phyloP scores from a whole-genome alignment of 768 basidiomycete species.

The Udeniomyces megalosporus region DNA sequence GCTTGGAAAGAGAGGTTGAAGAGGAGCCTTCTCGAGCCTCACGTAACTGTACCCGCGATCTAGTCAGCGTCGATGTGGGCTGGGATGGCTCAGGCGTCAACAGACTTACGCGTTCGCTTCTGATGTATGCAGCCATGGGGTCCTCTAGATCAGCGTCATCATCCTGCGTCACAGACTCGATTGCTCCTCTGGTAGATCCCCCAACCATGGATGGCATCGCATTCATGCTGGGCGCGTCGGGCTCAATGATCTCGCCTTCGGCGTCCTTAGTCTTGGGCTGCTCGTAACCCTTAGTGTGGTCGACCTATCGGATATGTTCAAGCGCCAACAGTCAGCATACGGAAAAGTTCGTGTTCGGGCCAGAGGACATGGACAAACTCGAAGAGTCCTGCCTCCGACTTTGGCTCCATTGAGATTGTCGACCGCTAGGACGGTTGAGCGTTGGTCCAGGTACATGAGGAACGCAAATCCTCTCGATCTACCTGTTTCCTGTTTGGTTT shows the following conservation, averaged over 20 bases:
- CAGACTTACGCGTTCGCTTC: conserved; percentile 37
- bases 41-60: conserved; percentile 40
- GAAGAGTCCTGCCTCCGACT: conserved; percentile 66
- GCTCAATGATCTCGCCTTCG: conserved; percentile 66
- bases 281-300: conserved; percentile 57
- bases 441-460: conserved; percentile 97
- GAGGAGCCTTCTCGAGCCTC: conserved; percentile 32
- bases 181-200: conserved; percentile 29
- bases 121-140: conserved; percentile 87
- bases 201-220: conserved; percentile 59
- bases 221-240: conserved; percentile 69
- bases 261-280: conserved; percentile 63
- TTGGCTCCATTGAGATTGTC: conserved; percentile 95
- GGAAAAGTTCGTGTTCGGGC: neutral
- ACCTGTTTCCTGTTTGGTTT: conserved; percentile 59
- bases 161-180: conserved; percentile 1
- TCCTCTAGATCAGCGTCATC: conserved; percentile 76
- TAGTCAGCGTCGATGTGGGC: conserved; percentile 23
- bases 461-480: conserved; percentile 86
- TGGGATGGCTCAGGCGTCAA: neutral
- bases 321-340: neutral
- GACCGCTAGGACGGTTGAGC: conserved; percentile 86
- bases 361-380: conserved; percentile 72
- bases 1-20: conserved; percentile 30
- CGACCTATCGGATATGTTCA: conserved; percentile 20